phyloP scores from a whole-genome alignment of 129 eudicot genomes.

The Flaveria ramosissima region DNA sequence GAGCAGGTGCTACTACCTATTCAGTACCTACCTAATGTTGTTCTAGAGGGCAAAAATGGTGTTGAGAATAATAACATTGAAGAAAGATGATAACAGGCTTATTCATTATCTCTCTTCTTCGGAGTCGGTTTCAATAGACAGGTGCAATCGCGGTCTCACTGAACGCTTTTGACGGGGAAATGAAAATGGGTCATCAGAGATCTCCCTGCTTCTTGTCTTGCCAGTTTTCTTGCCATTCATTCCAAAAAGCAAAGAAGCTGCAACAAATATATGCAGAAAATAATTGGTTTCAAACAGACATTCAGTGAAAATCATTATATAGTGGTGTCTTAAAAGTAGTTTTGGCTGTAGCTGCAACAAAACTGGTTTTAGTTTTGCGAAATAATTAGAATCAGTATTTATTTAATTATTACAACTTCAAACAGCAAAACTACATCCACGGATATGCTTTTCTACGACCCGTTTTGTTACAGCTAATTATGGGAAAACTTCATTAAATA shows the following conservation, averaged over 20 bases:
- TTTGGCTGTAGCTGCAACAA: not conserved
- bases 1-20: slow-evolving; percentile 26
- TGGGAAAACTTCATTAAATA: too few relatives aligned
- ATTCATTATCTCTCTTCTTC: slow-evolving; percentile 44
- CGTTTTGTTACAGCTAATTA: not conserved
- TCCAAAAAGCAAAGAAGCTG: slow-evolving; percentile 74
- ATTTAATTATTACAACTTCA: not conserved
- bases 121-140: slow-evolving; percentile 80
- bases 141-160: slow-evolving; percentile 68
- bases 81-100: not conserved
- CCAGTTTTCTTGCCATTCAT: slow-evolving; percentile 54
- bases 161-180: slow-evolving; percentile 83
- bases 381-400: not conserved
- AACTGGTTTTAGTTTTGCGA: not conserved
- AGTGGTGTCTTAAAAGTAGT: not conserved
- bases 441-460: not conserved
- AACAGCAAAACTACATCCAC: not conserved
- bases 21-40: slow-evolving; percentile 6
- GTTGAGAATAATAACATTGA: slow-evolving; percentile 22
- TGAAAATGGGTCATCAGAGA: slow-evolving; percentile 67
- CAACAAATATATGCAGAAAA: slow-evolving; percentile 20
- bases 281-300: slow-evolving; percentile 17
- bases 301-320: not conserved
- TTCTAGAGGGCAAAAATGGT: slow-evolving; percentile 23
- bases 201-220: slow-evolving; percentile 54